These are phyloP conservation scores for Vitis hybrid DNA, from an alignment of 177 flowering plant genomes.

Conservation along the genomic window DNA sequence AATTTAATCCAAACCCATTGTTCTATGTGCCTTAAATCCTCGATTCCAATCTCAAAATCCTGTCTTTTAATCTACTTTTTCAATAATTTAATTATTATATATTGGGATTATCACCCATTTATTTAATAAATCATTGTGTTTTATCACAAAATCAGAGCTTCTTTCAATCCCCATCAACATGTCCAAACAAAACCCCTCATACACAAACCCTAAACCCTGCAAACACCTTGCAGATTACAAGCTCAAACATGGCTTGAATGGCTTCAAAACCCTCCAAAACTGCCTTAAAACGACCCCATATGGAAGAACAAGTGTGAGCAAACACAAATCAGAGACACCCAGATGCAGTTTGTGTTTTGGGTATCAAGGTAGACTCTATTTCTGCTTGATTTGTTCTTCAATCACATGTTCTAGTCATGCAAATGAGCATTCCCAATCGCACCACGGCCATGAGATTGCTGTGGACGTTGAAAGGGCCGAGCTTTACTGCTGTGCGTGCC, in stretches of 20 bases:
- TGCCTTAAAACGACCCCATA: constrained; percentile 42
- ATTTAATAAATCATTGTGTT: constrained; percentile 1
- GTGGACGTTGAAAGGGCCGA: constrained; percentile 76
- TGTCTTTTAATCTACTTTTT: background rate
- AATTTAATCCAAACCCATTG: no score
- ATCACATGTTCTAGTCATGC: constrained; percentile 67
- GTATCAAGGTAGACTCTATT: constrained; percentile 52
- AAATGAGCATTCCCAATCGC: constrained; percentile 42
- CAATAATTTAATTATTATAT: no score
- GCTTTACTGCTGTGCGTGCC: constrained; percentile 67
- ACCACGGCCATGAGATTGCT: constrained; percentile 57
- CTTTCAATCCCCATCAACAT: constrained; percentile 6
- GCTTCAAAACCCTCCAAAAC: constrained; percentile 51
- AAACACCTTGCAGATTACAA: constrained; percentile 70
- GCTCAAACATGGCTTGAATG: constrained; percentile 51
- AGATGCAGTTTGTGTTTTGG: constrained; percentile 62
- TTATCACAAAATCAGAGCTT: constrained; percentile 4
- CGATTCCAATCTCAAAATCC: no score
- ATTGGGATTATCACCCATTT: background rate
- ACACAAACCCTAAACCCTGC: constrained; percentile 61
- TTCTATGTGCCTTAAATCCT: no score
- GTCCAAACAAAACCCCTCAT: constrained; percentile 34
- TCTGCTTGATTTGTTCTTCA: constrained; percentile 69
- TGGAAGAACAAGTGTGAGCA: constrained; percentile 44
- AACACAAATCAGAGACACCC: constrained; percentile 37